These are phyloP conservation scores for Parathielavia appendiculata DNA, from an alignment of 495 filamentous ascomycete species.

Conservation along the genomic window DNA sequence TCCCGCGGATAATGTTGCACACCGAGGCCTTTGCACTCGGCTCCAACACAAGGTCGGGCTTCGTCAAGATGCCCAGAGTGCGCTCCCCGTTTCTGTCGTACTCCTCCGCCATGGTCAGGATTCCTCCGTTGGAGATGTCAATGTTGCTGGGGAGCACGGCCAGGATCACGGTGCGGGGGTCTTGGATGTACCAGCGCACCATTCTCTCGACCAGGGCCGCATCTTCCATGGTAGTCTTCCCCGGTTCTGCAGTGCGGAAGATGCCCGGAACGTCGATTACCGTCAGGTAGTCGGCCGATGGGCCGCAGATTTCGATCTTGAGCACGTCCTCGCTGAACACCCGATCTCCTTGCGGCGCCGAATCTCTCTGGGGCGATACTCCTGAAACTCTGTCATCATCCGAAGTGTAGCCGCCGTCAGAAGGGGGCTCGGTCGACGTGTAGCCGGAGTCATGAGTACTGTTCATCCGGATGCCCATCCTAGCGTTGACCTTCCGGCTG, in stretches of 20 bases:
- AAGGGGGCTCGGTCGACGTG: not conserved
- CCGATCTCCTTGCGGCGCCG: slow-evolving; percentile 11
- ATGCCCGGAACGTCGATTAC: slow-evolving; percentile 62
- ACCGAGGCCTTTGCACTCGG: slow-evolving; percentile 40
- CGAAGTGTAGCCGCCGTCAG: not conserved
- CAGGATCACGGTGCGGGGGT: slow-evolving; percentile 52
- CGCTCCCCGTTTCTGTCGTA: slow-evolving; percentile 46
- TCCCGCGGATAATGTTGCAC: slow-evolving; percentile 43
- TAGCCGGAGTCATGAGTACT: not conserved
- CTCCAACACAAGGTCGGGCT: slow-evolving; percentile 54
- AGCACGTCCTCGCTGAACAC: slow-evolving; percentile 52
- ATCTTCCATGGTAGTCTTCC: slow-evolving; percentile 45
- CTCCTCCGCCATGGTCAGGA: slow-evolving; percentile 50
- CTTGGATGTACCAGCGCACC: slow-evolving; percentile 43
- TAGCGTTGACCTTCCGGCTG: slow-evolving; percentile 28
- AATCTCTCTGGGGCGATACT: not conserved
- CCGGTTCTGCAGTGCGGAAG: slow-evolving; percentile 50
- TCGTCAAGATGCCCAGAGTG: slow-evolving; percentile 57
- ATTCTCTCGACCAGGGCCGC: slow-evolving; percentile 49
- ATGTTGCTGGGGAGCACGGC: slow-evolving; percentile 54
- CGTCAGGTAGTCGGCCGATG: slow-evolving; percentile 50
- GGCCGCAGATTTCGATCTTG: slow-evolving; percentile 53
- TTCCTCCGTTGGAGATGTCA: slow-evolving; percentile 60
- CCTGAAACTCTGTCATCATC: not conserved
- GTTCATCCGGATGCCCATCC: slow-evolving; percentile 35